Conservation (phyloP, 2,329 filamentous ascomycete genomes). For the Penicillium sp. region DNA sequence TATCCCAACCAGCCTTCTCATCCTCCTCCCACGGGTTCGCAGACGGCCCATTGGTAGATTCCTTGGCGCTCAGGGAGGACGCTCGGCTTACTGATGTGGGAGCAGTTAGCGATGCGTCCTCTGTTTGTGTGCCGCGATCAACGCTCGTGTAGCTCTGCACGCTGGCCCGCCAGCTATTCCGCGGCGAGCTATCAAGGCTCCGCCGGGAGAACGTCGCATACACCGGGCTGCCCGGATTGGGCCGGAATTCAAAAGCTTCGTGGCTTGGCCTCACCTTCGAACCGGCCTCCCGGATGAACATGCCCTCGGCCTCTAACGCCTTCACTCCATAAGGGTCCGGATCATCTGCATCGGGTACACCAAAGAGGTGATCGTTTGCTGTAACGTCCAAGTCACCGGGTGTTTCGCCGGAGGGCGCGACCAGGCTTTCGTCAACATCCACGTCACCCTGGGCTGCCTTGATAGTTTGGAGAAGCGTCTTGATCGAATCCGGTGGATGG, state of each 20-base stretch:
- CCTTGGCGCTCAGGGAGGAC: conserved; percentile 39
- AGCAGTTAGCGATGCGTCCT: conserved; percentile 49
- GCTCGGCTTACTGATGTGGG: conserved; percentile 40
- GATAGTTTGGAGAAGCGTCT: conserved; percentile 75
- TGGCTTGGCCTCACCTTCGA: conserved; percentile 72
- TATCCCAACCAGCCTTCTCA: conserved; percentile 33
- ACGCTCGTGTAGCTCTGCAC: conserved; percentile 63
- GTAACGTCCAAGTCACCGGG: conserved; percentile 72
- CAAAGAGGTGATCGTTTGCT: conserved; percentile 59
- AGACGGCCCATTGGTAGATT: conserved; percentile 23
- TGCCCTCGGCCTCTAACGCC: conserved; percentile 78
- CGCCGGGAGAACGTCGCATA: conserved; percentile 63
- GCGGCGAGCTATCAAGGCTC: conserved; percentile 68
- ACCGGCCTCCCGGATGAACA: conserved; percentile 90
- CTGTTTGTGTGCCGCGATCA: conserved; percentile 71
- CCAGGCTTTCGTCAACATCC: conserved; percentile 69
- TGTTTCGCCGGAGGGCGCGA: conserved; percentile 69
- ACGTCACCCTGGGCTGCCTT: conserved; percentile 83
- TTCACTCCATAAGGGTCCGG: conserved; percentile 91
- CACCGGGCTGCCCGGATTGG: conserved; percentile 72
- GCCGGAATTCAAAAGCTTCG: conserved; percentile 81
- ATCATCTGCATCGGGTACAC: conserved; percentile 76
- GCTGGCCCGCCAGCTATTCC: conserved; percentile 70
- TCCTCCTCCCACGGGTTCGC: conserved; percentile 31
- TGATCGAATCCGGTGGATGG: conserved; percentile 59